Evolutionary conservation across 495 filamentous ascomycete genomes (phyloP).

Genomic region (Penicillium cataractarum): DNA sequence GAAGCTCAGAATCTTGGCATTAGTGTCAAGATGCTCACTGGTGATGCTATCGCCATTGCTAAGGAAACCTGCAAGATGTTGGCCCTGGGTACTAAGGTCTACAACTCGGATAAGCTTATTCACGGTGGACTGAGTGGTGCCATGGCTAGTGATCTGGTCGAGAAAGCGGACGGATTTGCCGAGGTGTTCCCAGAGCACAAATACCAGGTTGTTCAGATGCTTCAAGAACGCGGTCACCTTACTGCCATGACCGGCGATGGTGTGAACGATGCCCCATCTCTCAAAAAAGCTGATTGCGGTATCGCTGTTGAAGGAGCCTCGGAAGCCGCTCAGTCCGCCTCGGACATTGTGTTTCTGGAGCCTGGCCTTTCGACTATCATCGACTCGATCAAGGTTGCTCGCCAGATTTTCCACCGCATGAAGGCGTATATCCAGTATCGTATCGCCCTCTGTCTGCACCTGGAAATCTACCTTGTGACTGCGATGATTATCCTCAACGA

Average conservation of each 20-base stretch:
- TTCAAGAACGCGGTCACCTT: constrained; percentile 93
- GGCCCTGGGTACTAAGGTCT: constrained; percentile 74
- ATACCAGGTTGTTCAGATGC: constrained; percentile 95
- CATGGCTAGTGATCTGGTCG: constrained; percentile 70
- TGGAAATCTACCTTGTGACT: constrained; percentile 74
- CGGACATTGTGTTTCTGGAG: constrained; percentile 76
- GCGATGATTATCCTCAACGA: constrained; percentile 76
- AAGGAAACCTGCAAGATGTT: constrained; percentile 81
- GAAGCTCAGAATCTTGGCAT: constrained; percentile 74
- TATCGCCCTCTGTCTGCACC: constrained; percentile 73
- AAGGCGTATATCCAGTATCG: constrained; percentile 80
- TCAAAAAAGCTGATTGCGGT: constrained; percentile 88
- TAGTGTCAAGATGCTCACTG: constrained; percentile 75
- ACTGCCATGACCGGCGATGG: constrained; percentile 99
- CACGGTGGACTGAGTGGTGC: constrained; percentile 70
- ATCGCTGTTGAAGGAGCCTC: constrained; percentile 77
- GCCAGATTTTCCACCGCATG: constrained; percentile 80
- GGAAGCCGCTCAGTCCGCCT: constrained; percentile 72
- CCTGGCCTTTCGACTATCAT: constrained; percentile 76
- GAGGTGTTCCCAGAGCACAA: constrained; percentile 99
- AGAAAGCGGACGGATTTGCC: constrained; percentile 73
- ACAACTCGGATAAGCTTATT: constrained; percentile 72
- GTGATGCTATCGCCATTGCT: constrained; percentile 75
- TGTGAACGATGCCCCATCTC: constrained; percentile 94
- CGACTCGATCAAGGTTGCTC: constrained; percentile 73